Percentiles rank a stretch among this genome's conserved stretches.
These are phyloP conservation scores for Flaveria sonorensis DNA, from an alignment of 129 eudicot genomes.

Conservation along the genomic window DNA sequence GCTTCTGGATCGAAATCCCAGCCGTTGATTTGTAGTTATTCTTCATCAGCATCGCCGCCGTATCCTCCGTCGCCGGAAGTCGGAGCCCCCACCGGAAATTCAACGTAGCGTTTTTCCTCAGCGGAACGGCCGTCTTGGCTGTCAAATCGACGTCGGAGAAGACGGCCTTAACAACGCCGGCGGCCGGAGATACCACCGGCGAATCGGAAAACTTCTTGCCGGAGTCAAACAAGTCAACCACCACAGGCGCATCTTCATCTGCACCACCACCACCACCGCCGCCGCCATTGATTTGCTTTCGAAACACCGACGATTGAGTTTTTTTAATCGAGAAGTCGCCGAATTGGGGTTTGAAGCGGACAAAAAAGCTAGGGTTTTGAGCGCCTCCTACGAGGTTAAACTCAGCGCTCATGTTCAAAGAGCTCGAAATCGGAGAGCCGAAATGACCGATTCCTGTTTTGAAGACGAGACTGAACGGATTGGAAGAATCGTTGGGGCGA, in stretches of 20 bases:
- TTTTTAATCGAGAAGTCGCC: constrained; percentile 77
- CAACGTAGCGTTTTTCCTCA: constrained; percentile 52
- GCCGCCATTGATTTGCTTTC: constrained; percentile 11
- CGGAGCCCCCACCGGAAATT: constrained; percentile 81
- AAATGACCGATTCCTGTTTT: constrained; percentile 77
- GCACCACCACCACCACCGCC: constrained; percentile 23
- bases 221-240: constrained; percentile 31
- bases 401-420: constrained; percentile 80
- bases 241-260: constrained; percentile 32
- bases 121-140: constrained; percentile 58
- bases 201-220: constrained; percentile 36
- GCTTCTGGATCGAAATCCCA: constrained; percentile 40
- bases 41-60: constrained; percentile 40
- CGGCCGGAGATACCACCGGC: constrained; percentile 40
- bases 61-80: constrained; percentile 46
- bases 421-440: constrained; percentile 73
- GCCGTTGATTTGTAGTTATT: constrained; percentile 38
- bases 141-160: constrained; percentile 48
- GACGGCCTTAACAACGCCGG: constrained; percentile 33
- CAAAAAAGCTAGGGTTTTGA: constrained; percentile 65
- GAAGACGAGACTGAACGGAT: constrained; percentile 64
- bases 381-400: constrained; percentile 43
- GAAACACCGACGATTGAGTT: constrained; percentile 50
- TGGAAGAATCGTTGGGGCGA: constrained; percentile 69
- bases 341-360: constrained; percentile 73